phyloP scores from a whole-genome alignment of 2,329 filamentous ascomycete genomes.

The Myriangium duriaei region DNA sequence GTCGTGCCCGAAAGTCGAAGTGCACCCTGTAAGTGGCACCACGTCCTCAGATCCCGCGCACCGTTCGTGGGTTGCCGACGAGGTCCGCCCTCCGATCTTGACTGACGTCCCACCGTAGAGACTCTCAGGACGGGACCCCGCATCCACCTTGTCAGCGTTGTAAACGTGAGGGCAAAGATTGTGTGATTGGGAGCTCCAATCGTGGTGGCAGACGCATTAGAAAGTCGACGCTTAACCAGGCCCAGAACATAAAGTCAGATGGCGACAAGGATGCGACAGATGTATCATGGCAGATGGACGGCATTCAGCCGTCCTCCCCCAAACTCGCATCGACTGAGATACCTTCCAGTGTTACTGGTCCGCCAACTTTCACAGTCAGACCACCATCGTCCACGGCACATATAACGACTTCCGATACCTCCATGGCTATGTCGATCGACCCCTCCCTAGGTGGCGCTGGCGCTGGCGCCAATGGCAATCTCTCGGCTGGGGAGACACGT shows the following conservation, averaged over 20 bases:
- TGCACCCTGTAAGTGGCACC: slow-evolving; percentile 36
- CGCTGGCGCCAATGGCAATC: slow-evolving; percentile 14
- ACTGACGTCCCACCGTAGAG: slow-evolving; percentile 21
- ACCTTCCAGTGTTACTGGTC: neutral
- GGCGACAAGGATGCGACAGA: slow-evolving; percentile 1
- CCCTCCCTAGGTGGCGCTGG: slow-evolving; percentile 12
- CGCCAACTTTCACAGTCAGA: slow-evolving; percentile 7
- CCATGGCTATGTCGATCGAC: slow-evolving; percentile 20
- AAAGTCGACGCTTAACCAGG: slow-evolving; percentile 33
- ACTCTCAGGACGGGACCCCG: slow-evolving; percentile 35
- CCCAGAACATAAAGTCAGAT: slow-evolving; percentile 23
- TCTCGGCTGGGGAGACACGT: neutral
- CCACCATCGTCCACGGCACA: slow-evolving; percentile 10
- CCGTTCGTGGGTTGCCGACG: slow-evolving; percentile 3
- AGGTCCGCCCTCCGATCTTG: slow-evolving; percentile 10
- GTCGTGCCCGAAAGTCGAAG: slow-evolving; percentile 37
- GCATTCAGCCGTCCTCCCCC: neutral
- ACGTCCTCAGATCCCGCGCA: slow-evolving; percentile 3
- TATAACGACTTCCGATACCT: slow-evolving; percentile 17
- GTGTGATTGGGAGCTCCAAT: slow-evolving; percentile 47
- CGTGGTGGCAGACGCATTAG: slow-evolving; percentile 46
- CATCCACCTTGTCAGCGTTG: slow-evolving; percentile 45
- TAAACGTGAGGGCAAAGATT: slow-evolving; percentile 45
- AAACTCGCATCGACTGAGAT: neutral
- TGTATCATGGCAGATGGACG: neutral